Base-by-base conservation (phyloP, 2,329 filamentous ascomycete species). In the Talaromyces sp. region DNA sequence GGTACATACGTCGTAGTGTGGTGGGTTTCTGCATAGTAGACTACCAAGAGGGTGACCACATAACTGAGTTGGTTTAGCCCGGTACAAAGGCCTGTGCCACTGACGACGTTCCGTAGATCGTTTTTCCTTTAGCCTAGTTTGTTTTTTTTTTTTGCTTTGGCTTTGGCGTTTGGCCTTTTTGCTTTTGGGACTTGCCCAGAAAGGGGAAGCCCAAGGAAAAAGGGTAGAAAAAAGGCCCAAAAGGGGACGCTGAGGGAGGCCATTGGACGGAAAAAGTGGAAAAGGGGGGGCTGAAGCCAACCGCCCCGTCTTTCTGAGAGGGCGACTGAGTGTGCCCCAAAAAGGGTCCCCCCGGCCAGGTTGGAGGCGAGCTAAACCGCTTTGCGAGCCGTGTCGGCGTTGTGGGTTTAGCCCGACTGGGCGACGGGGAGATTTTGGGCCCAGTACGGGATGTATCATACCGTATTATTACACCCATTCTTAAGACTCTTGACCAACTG, bases 71-170 rank as follows among this genome's bases (percentile, higher is more conserved):
- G 47, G 27, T 31, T 31, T 31, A 31, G 27, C 27, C 27, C 27
- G 27, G 27, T 31, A 31, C 5, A 8, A 24, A 50, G 60, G 50
- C 66, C 71, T 72, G 75, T 76, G 76, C 75, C 76, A 77, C 76
- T 78, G 75, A 78, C 75, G 76, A 76, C 73, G 75, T 76, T 70
- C 74, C 72, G 72, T 74, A 76, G 76, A 78, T 78, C 75, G 68
- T 74, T 72, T 62, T 52, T 31, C 66, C 71, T 71, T 71, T n/a
- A 73, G 72, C 49, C 33, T 52, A 52, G 27, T 24, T 5, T 47
- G 7, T 6, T 47, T 47, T 47, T 24, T 11, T 39, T 39, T 39
- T 11, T 14, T 39, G 27, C 27, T 31, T 31, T 31, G 5, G 27
- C 27, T 39, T 14, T 39, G 37, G 37, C 37, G 13, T 39, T 39